Percentiles rank a stretch among this genome's conserved stretches.
phyloP scores from a whole-genome alignment of 2,329 filamentous ascomycete genomes.

The Metarhizium anisopliae region DNA sequence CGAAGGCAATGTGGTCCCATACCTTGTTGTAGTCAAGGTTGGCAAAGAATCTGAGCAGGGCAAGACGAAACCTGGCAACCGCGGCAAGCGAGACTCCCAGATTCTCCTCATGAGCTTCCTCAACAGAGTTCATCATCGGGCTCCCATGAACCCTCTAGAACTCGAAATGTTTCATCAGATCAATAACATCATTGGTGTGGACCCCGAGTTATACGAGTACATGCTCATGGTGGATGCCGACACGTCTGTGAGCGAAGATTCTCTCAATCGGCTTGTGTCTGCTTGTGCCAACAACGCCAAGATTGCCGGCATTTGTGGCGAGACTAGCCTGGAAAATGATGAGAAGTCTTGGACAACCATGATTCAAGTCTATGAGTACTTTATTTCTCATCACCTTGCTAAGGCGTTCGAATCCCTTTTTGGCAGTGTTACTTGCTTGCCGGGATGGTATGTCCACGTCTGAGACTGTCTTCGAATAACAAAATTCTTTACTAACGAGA shows the following conservation, averaged over 20 bases:
- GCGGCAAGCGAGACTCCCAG: conserved; percentile 97
- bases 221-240: conserved; percentile 96
- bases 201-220: conserved; percentile 95
- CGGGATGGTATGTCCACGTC: conserved; percentile 72
- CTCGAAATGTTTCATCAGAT: conserved; percentile 98
- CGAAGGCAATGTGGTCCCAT: conserved; percentile 95
- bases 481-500: not conserved
- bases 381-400: conserved; percentile 92
- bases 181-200: conserved; percentile 97
- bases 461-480: not conserved
- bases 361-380: conserved; percentile 99
- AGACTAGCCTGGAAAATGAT: conserved; percentile 93
- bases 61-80: conserved; percentile 91
- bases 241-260: conserved; percentile 87
- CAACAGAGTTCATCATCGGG: conserved; percentile 90
- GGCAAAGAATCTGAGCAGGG: conserved; percentile 91
- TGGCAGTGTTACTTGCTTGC: conserved; percentile 95
- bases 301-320: conserved; percentile 95
- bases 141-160: conserved; percentile 91
- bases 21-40: conserved; percentile 91
- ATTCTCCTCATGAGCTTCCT: conserved; percentile 95
- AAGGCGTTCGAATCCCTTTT: conserved; percentile 98
- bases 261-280: conserved; percentile 84
- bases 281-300: conserved; percentile 90
- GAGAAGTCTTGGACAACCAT: conserved; percentile 97